A percentile compares a stretch with the other conserved stretches of the same genome.
These are phyloP conservation scores for Mycena leptocephala DNA, from an alignment of 768 basidiomycete species.

Conservation along the genomic window DNA sequence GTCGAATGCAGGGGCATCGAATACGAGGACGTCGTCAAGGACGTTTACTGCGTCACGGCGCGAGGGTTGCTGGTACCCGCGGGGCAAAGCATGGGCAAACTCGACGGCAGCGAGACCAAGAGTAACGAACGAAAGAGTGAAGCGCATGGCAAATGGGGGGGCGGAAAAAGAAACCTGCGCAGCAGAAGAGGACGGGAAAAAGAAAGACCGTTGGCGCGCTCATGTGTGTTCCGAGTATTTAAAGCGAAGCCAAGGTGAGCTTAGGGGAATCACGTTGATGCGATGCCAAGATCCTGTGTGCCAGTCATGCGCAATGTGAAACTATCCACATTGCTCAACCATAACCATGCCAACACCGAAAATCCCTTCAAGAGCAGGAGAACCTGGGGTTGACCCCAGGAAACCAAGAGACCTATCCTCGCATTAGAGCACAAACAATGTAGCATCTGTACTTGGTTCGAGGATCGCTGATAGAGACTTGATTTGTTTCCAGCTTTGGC, in stretches of 20 bases:
- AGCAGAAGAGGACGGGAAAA: constrained; percentile 29
- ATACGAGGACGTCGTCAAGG: constrained; percentile 54
- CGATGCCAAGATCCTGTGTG: neutral
- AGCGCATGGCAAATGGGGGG: constrained; percentile 25
- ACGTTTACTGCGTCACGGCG: constrained; percentile 37
- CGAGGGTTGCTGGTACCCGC: constrained; percentile 22
- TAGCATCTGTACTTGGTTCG: no score
- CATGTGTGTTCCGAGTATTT: neutral
- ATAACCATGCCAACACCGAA: constrained; percentile 4
- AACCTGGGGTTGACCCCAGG: no score
- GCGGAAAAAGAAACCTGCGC: constrained; percentile 24
- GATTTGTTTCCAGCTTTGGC: neutral
- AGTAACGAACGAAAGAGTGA: constrained; percentile 33
- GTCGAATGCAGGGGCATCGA: constrained; percentile 58
- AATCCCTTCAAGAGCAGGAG: no score
- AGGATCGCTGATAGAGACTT: no score
- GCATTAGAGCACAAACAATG: no score
- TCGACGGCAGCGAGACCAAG: constrained; percentile 28
- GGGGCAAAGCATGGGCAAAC: constrained; percentile 26
- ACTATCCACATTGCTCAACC: no score
- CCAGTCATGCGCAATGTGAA: neutral
- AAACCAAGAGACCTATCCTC: no score
- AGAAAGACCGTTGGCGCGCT: constrained; percentile 14
- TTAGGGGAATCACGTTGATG: no score
- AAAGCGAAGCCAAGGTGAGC: no score